phyloP scores from a whole-genome alignment of 148 eudicot species.

The Silene conica region DNA sequence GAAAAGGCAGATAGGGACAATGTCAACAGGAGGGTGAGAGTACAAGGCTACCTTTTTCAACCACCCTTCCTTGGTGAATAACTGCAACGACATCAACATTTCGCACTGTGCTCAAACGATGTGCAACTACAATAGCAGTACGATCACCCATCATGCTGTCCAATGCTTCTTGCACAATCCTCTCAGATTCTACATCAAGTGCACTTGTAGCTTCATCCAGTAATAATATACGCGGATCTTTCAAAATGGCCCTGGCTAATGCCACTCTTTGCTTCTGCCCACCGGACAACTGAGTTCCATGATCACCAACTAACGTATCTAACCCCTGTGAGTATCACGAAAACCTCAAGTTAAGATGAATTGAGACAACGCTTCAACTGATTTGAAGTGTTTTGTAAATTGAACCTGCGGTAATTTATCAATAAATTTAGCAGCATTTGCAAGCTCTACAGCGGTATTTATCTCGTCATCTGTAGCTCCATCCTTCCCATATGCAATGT shows the following conservation, averaged over 20 bases:
- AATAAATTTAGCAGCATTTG: conserved; percentile 61
- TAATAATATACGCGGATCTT: conserved; percentile 69
- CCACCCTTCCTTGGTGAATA: conserved; percentile 60
- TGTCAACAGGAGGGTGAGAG: too few relatives aligned
- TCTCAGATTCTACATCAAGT: conserved; percentile 80
- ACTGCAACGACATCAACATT: conserved; percentile 74
- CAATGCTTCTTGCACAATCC: conserved; percentile 70
- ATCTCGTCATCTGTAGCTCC: conserved; percentile 53
- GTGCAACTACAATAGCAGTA: conserved; percentile 74
- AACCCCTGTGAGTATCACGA: conserved; percentile 35
- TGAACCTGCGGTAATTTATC: conserved; percentile 58
- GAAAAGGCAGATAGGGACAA: too few relatives aligned
- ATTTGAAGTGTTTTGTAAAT: not conserved
- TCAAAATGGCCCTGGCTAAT: conserved; percentile 74
- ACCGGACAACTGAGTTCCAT: conserved; percentile 78
- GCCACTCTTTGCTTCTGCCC: conserved; percentile 89
- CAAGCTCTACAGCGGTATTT: conserved; percentile 53
- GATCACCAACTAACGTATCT: conserved; percentile 78
- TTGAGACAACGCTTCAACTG: too few relatives aligned
- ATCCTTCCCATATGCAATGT: conserved; percentile 60
- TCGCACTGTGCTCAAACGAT: conserved; percentile 68
- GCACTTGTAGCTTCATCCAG: conserved; percentile 94
- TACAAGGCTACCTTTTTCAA: conserved; percentile 48
- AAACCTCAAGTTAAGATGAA: too few relatives aligned
- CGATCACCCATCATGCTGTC: conserved; percentile 66